Conservation (phyloP, 2,329 filamentous ascomycete genomes). For the Penicillium sp. region DNA sequence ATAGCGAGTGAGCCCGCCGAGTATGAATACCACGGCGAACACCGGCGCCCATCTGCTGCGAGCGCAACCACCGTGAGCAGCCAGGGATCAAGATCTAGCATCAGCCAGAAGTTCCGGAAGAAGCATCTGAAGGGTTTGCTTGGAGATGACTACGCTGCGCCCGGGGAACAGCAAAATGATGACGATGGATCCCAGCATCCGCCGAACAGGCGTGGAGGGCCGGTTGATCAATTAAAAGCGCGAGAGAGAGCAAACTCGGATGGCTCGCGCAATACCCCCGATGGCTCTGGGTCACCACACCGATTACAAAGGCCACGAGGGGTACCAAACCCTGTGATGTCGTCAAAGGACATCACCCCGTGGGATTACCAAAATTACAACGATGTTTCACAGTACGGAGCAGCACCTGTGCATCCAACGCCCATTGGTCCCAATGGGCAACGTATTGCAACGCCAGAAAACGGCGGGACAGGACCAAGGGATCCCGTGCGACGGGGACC, state of each 20-base stretch:
- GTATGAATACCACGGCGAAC: slow-evolving; percentile 65
- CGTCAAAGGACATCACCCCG: slow-evolving; percentile 92
- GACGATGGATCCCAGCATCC: slow-evolving; percentile 63
- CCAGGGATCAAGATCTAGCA: slow-evolving; percentile 73
- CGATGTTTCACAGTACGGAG: slow-evolving; percentile 75
- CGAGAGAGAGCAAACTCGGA: slow-evolving; percentile 84
- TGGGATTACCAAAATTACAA: slow-evolving; percentile 90
- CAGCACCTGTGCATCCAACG: slow-evolving; percentile 72
- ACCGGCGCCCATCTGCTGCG: slow-evolving; percentile 81
- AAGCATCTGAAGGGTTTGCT: slow-evolving; percentile 92
- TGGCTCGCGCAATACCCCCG: slow-evolving; percentile 58
- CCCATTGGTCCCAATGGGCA: slow-evolving; percentile 70
- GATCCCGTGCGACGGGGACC: slow-evolving; percentile 55
- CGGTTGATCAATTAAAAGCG: slow-evolving; percentile 57
- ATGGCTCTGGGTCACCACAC: slow-evolving; percentile 65
- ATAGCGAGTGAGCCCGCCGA: slow-evolving; percentile 64
- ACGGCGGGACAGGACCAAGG: slow-evolving; percentile 45
- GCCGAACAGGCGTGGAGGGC: slow-evolving; percentile 23
- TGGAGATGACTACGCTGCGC: slow-evolving; percentile 79
- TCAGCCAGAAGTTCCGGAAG: slow-evolving; percentile 70
- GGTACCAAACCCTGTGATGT: slow-evolving; percentile 65
- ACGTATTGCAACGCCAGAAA: slow-evolving; percentile 60
- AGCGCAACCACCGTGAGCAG: slow-evolving; percentile 88
- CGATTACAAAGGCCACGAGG: slow-evolving; percentile 70
- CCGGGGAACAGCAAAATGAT: slow-evolving; percentile 65